Conservation (phyloP, 2,329 filamentous ascomycete genomes). For the Talaromyces sp. region DNA sequence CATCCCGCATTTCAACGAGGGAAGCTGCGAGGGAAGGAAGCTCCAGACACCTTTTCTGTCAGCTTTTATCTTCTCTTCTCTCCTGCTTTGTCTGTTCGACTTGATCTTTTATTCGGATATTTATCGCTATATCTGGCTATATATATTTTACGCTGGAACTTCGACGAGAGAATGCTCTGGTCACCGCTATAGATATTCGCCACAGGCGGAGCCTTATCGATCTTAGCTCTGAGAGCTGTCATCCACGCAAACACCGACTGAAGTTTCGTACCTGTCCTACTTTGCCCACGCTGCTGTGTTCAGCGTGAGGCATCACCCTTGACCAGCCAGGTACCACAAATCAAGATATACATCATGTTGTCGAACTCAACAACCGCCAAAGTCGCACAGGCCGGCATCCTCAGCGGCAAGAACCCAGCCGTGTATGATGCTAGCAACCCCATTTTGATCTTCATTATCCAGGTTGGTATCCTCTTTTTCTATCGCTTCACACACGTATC, state of each 20-base stretch:
- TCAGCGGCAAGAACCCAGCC: conserved; percentile 66
- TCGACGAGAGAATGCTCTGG: not conserved
- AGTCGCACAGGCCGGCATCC: conserved; percentile 60
- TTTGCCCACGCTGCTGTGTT: not conserved
- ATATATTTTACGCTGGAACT: not conserved
- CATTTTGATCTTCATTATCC: conserved; percentile 70
- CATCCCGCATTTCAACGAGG: not conserved
- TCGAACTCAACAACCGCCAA: conserved; percentile 31
- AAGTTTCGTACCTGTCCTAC: not conserved
- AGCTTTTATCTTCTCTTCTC: not conserved
- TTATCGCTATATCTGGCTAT: not conserved
- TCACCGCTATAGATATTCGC: not conserved
- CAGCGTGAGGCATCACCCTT: no score
- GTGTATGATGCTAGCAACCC: conserved; percentile 66
- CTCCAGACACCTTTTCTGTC: not conserved
- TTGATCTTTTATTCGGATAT: not conserved
- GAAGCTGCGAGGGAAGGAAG: not conserved
- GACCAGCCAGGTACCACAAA: not conserved
- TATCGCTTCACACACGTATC: no score
- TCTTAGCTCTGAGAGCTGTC: not conserved
- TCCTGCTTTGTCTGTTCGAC: no score
- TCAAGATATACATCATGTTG: conserved; percentile 12
- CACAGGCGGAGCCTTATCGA: not conserved
- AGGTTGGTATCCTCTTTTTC: conserved; percentile 40
- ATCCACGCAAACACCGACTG: not conserved